These are phyloP conservation scores for Globisporangium recalcitrans DNA, from an alignment of 352 stramenopile genomes.

Conservation along the genomic window DNA sequence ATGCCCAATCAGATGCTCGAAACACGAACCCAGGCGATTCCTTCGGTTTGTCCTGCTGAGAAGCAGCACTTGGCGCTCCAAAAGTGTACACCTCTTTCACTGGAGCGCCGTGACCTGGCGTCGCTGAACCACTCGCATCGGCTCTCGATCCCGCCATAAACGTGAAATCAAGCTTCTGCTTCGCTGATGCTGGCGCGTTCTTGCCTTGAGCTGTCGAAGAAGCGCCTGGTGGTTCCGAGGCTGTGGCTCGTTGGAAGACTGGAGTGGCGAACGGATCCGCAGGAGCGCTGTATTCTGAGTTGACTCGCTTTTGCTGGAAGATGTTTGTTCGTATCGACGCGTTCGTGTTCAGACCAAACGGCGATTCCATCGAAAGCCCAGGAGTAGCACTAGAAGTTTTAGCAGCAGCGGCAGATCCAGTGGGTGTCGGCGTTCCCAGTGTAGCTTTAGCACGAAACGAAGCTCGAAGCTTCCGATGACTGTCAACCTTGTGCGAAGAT, in stretches of 20 bases:
- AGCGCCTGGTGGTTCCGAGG: background rate
- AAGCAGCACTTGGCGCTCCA: background rate
- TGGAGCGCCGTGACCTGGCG: background rate
- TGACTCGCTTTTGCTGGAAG: constrained; percentile 24
- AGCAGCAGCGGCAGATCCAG: background rate
- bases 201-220: background rate
- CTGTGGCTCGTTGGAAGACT: constrained; percentile 25
- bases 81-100: constrained; percentile 11
- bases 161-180: constrained; percentile 13
- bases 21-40: background rate
- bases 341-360: constrained; percentile 25
- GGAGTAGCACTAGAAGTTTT: background rate
- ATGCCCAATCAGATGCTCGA: background rate
- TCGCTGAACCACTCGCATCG: constrained; percentile 1
- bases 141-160: constrained; percentile 11
- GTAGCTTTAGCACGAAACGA: constrained; percentile 34
- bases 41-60: constrained; percentile 6
- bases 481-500: constrained; percentile 6
- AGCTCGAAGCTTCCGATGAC: constrained; percentile 13
- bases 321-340: constrained; percentile 18
- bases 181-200: background rate
- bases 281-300: constrained; percentile 24
- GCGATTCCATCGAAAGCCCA: constrained; percentile 18
- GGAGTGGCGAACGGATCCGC: constrained; percentile 46
- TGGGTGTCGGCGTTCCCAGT: constrained; percentile 19